Base-by-base conservation (phyloP, 345 rosid species). In the Schrenkiella parvula region DNA sequence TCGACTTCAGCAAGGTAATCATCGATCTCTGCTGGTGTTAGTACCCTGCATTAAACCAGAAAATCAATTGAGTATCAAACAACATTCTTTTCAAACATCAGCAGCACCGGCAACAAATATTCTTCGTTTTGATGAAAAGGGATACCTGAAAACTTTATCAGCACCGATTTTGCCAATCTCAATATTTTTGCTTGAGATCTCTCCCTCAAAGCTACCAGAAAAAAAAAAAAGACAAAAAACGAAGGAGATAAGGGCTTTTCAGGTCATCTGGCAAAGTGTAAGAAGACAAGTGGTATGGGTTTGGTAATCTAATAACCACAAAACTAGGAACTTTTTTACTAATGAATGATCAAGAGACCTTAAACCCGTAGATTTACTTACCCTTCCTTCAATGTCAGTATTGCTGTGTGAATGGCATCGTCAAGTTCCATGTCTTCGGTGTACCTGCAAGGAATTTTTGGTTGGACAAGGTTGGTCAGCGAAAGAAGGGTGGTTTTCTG, bases 321-420 rank as follows among this genome's bases (percentile, higher is more conserved):
- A 3, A 5, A 62, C 62, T n/a, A 5, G 43, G 12, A 38, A 18
- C n/a, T 2, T 47, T 59, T 25, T 17, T 23, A 47, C 50, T 25
- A 46, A 35, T 15, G n/a, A 58, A 46, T 23, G 58, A 47, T 37
- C 21, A 63, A 39, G 28, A 41, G 35, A 37, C 26, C 76, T 39
- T 29, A 21, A n/a, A 8, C 53, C 28, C 11, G 37, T 32, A 64
- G 19, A 23, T 44, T 4, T 32, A 63, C 84, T 43, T 76, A 93
- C 98, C 98, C 98, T 80, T 93, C 97, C 81, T 93, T 93, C 76
- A 93, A 70, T 9, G 98, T 91, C 80, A 91, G n/a, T n/a, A n/a
- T n/a, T n/a, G n/a, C n/a, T n/a, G n/a, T n/a, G n/a, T n/a, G n/a
- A n/a, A n/a, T n/a, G 75, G n/a, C n/a, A n/a, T n/a, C n/a, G n/a